Conservation (phyloP, 495 filamentous ascomycete genomes). For the Darksidea phi region DNA sequence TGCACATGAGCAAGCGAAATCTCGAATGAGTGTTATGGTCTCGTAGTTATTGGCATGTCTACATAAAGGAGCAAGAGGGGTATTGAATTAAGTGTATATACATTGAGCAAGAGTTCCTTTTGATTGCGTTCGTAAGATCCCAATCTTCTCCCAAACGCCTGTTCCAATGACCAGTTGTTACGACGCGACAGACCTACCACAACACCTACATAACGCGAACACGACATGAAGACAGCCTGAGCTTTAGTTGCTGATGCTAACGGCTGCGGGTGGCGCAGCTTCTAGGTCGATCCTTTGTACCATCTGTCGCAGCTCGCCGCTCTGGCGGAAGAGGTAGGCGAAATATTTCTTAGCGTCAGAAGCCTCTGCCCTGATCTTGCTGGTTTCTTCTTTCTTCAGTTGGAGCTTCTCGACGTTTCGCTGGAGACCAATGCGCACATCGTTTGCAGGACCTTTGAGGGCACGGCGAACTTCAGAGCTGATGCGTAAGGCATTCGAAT, state of each 20-base stretch:
- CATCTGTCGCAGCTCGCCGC: constrained; percentile 64
- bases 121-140: not conserved
- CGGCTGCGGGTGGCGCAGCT: constrained; percentile 55
- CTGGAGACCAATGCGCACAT: constrained; percentile 74
- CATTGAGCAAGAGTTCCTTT: constrained; percentile 2
- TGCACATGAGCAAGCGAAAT: not conserved
- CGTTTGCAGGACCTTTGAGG: constrained; percentile 77
- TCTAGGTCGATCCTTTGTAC: constrained; percentile 83
- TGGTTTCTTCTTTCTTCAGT: constrained; percentile 71
- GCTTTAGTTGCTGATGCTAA: constrained; percentile 1
- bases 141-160: too few species aligned
- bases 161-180: not conserved
- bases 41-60: not conserved
- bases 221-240: not conserved
- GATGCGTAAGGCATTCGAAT: constrained; percentile 81
- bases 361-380: constrained; percentile 50
- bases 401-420: constrained; percentile 80
- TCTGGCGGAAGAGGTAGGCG: constrained; percentile 75
- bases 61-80: constrained; percentile 9
- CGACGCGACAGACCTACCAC: too few species aligned
- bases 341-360: constrained; percentile 57
- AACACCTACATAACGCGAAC: too few species aligned
- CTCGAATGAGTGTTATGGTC: not conserved
- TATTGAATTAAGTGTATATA: constrained; percentile 26
- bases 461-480: constrained; percentile 79